Evolutionary conservation across 192 early-diverging fungal genomes (phyloP).

Genomic region (Backusella morwellensis): DNA sequence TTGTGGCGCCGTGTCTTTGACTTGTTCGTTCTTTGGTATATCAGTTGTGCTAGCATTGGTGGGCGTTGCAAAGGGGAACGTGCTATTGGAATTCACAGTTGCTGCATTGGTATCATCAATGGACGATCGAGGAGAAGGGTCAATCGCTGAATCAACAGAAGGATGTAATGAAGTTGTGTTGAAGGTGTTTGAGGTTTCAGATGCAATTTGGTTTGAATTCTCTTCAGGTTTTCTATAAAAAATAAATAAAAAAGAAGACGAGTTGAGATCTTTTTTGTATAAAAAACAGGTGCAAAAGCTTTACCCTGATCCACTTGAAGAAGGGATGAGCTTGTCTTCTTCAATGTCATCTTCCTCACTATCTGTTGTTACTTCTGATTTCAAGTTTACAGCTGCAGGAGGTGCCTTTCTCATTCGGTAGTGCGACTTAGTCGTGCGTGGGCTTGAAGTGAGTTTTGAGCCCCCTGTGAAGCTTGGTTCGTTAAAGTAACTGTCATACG

Average conservation of each 20-base stretch:
- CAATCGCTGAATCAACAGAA: constrained; percentile 46
- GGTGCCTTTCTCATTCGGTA: constrained; percentile 24
- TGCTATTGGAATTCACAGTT: not conserved
- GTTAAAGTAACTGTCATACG: constrained; percentile 23
- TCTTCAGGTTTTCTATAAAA: not conserved
- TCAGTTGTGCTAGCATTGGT: not conserved
- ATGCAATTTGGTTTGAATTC: not conserved
- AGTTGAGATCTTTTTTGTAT: no score
- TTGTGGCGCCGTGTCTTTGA: not conserved
- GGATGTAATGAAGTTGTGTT: constrained; percentile 23
- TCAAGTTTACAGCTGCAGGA: constrained; percentile 52
- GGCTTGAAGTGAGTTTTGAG: constrained; percentile 22
- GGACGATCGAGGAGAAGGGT: constrained; percentile 38
- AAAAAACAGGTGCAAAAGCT: no score
- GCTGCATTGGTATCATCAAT: constrained; percentile 7
- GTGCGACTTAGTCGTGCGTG: constrained; percentile 28
- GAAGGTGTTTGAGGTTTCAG: not conserved
- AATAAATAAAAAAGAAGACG: not conserved
- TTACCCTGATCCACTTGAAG: constrained; percentile 8
- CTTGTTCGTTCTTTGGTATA: not conserved
- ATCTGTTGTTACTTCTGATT: constrained; percentile 57
- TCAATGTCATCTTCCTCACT: constrained; percentile 21
- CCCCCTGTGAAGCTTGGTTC: constrained; percentile 29
- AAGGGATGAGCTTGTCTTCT: not conserved
- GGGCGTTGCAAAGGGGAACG: not conserved